Evolutionary conservation across 495 filamentous ascomycete species (phyloP).

Genomic region (Penicillium atrosanguineum): DNA sequence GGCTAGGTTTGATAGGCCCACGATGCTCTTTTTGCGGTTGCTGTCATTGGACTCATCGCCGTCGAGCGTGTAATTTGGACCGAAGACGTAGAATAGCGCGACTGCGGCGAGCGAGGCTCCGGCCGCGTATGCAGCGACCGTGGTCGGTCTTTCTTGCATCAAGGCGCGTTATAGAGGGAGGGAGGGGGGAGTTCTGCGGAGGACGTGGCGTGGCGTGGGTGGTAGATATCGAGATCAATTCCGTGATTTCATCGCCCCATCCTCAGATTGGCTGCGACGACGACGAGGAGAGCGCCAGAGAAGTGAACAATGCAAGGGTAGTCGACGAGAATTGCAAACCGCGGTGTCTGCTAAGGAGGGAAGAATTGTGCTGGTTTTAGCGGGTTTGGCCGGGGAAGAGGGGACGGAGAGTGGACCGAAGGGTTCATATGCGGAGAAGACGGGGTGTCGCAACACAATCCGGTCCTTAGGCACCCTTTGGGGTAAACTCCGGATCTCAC

Average conservation of each 20-base stretch:
- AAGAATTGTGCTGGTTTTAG: slow-evolving; percentile 9
- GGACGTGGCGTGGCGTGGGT: slow-evolving; percentile 1
- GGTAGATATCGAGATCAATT: slow-evolving; percentile 12
- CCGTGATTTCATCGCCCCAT: slow-evolving; percentile 14
- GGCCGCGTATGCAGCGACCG: slow-evolving; percentile 88
- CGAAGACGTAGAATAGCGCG: slow-evolving; percentile 94
- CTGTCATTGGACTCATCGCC: slow-evolving; percentile 60
- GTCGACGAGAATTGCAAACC: background rate
- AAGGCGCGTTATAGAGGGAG: slow-evolving; percentile 15
- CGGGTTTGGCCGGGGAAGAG: slow-evolving; percentile 21
- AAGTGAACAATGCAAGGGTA: background rate
- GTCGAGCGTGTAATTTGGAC: slow-evolving; percentile 91
- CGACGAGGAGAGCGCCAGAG: slow-evolving; percentile 1
- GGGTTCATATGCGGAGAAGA: slow-evolving; percentile 26
- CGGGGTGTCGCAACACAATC: background rate
- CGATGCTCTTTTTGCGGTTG: slow-evolving; percentile 78
- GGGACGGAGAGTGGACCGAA: slow-evolving; percentile 23
- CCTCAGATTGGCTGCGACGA: slow-evolving; percentile 3
- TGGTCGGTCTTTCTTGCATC: slow-evolving; percentile 87
- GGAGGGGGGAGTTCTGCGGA: slow-evolving; percentile 6
- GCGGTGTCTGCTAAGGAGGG: background rate
- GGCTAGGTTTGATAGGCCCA: slow-evolving; percentile 85
- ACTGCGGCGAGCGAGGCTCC: slow-evolving; percentile 95
- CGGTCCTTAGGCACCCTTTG: background rate
- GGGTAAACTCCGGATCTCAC: slow-evolving; percentile 11